Base-by-base conservation (phyloP, 495 filamentous ascomycete genomes). In the Neurospora hispaniola region DNA sequence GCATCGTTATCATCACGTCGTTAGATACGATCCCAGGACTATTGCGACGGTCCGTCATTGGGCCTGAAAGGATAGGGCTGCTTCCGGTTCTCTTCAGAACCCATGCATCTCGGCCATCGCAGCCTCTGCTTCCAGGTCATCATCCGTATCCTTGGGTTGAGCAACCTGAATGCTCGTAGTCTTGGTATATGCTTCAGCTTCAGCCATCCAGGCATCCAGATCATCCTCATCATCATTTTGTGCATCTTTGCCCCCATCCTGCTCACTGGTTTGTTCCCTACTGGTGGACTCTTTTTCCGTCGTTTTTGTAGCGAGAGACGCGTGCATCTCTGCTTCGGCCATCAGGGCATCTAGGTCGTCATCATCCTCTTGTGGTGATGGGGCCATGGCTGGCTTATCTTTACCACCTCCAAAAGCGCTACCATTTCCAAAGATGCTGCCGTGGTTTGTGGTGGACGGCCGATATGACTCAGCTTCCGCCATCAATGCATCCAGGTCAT, bases 21-120 rank as follows among this genome's bases (percentile, higher is more conserved):
- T 31, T 1, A 16, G 20, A 23, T 62, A 62, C 54, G 27, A 4
- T 14, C 1, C 12, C 23, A 62, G 3, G 11, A 62, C 54, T 5
- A 27, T 16, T 62, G 5, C 2, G 27, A 14, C 2, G 14, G 54
- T 16, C 5, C 27, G 39, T 14, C 35, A 2, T 62, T 27, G 31
- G 27, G 23, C 12, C 27, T 62, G 12, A 16, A 16, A 18, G 46
- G 27, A 31, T 12, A 4, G 31, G 54, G 27, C 54, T 66, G 4
- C 54, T 66, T 35, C 18, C 18, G 31, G 35, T 31, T 31, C 42
- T 85, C 76, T 91, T 88, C 87, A 91, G 69, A 87, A 77, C 9
- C 81, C 88, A 40, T 87, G 88, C 84, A 93, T 88, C 72, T 86
- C 90, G 38, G 85, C 89, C 89, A 92, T 90, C 5, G 85, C 89